Percentiles rank a stretch among this genome's conserved stretches.
phyloP scores from a whole-genome alignment of 164 flowering plant genomes.

The Macadamia tetraphylla region DNA sequence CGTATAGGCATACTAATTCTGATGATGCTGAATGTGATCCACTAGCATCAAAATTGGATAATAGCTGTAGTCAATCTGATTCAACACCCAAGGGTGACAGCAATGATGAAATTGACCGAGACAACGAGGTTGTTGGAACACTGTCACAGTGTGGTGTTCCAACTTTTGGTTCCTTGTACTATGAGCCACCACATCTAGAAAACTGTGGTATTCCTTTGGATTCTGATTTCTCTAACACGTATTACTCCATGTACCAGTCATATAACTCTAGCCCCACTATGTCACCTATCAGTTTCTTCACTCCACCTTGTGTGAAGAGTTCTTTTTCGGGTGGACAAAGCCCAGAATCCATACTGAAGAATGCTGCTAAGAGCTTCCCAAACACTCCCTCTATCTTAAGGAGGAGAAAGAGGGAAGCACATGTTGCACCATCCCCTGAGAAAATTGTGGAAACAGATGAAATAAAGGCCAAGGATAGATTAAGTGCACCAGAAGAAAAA shows the following conservation, averaged over 20 bases:
- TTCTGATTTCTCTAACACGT: conserved; percentile 19
- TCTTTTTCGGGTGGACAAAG: conserved; percentile 26
- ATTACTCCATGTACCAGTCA: conserved; percentile 20
- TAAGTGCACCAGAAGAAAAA: conserved; percentile 19
- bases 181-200: conserved; percentile 43
- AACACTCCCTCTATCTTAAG: conserved; percentile 86
- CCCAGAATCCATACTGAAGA: conserved; percentile 66
- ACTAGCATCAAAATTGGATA: conserved; percentile 24
- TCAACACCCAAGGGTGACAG: conserved; percentile 12
- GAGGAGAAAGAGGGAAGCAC: conserved; percentile 52
- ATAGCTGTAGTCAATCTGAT: conserved; percentile 25
- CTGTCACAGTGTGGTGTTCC: conserved; percentile 27
- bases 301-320: conserved; percentile 61
- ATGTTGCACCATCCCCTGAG: conserved; percentile 14
- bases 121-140: conserved; percentile 22
- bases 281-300: conserved; percentile 52
- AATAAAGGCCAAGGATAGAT: conserved; percentile 13
- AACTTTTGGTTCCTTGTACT: conserved; percentile 40
- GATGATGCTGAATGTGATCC: conserved; percentile 26
- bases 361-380: conserved; percentile 77
- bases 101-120: conserved; percentile 22
- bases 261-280: conserved; percentile 19
- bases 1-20: conserved; percentile 36
- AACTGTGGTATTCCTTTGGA: conserved; percentile 22
- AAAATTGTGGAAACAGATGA: conserved; percentile 17